Conservation (phyloP, 2,329 filamentous ascomycete species). For the Nigrograna mackinnonii region DNA sequence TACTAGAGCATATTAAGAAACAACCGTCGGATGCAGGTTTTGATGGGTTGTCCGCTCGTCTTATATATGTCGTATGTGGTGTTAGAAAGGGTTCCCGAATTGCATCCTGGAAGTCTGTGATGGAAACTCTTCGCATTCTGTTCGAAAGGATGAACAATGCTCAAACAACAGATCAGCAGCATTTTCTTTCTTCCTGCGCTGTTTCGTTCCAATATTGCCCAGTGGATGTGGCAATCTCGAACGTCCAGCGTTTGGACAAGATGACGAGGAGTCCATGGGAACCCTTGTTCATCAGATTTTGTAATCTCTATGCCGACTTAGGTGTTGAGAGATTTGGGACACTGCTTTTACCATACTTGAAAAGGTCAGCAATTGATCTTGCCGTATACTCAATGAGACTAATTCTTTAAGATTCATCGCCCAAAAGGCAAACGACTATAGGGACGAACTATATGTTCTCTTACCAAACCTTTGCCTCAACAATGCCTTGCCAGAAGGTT, state of each 20-base stretch:
- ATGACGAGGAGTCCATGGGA: slow-evolving; percentile 69
- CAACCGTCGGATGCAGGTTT: slow-evolving; percentile 49
- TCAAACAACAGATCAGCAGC: slow-evolving; percentile 19
- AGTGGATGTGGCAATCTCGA: slow-evolving; percentile 76
- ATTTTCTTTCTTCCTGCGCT: slow-evolving; percentile 54
- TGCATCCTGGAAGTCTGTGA: slow-evolving; percentile 68
- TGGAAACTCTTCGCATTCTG: slow-evolving; percentile 48
- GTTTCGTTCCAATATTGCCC: slow-evolving; percentile 76
- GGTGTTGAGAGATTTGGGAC: slow-evolving; percentile 75
- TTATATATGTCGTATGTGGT: slow-evolving; percentile 72
- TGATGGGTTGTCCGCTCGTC: slow-evolving; percentile 34
- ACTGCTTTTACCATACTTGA: slow-evolving; percentile 79
- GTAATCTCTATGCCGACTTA: slow-evolving; percentile 76
- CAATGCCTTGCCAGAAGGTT: slow-evolving; percentile 17
- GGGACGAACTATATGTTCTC: slow-evolving; percentile 29
- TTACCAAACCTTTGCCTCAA: slow-evolving; percentile 31
- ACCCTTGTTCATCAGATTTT: slow-evolving; percentile 81
- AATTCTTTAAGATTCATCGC: slow-evolving; percentile 67
- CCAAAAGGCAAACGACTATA: slow-evolving; percentile 36
- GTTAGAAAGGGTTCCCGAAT: slow-evolving; percentile 83
- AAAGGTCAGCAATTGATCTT: slow-evolving; percentile 60
- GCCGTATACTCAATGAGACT: slow-evolving; percentile 16
- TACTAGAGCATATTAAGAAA: slow-evolving; percentile 45
- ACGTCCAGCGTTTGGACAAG: slow-evolving; percentile 66
- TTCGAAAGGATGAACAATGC: slow-evolving; percentile 53